Conservation (phyloP, 164 flowering plant species). For the Sextonia rubra region DNA sequence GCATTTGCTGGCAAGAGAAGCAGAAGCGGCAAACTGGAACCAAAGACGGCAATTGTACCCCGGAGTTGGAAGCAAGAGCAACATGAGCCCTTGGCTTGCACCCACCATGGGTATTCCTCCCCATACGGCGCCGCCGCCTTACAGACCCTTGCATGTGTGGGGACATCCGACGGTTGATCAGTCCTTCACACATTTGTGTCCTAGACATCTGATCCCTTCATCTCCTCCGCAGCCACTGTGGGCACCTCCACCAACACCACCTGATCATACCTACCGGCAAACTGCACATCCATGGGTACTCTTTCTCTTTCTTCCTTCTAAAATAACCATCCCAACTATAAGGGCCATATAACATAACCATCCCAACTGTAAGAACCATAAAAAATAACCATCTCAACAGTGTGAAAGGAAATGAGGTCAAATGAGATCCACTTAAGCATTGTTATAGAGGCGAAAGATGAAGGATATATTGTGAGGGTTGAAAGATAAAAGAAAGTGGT, state of each 20-base stretch:
- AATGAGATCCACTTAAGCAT: no score
- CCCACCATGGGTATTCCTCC: conserved; percentile 76
- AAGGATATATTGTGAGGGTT: no score
- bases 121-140: conserved; percentile 26
- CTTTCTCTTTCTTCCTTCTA: conserved; percentile 10
- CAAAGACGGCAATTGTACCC: conserved; percentile 66
- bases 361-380: not conserved
- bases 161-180: conserved; percentile 81
- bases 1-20: conserved; percentile 83
- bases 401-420: no score
- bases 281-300: conserved; percentile 30
- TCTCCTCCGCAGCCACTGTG: conserved; percentile 21
- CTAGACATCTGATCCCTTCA: conserved; percentile 49
- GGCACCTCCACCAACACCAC: conserved; percentile 17
- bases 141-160: conserved; percentile 90
- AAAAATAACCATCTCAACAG: no score
- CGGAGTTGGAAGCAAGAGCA: conserved; percentile 36
- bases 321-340: not conserved
- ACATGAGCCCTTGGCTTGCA: conserved; percentile 55
- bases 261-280: conserved; percentile 59
- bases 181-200: conserved; percentile 67
- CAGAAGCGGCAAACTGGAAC: conserved; percentile 89
- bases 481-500: no score
- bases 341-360: not conserved
- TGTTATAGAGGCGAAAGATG: no score